Conservation (phyloP, 2,329 filamentous ascomycete species). For the Colletotrichum sp. region DNA sequence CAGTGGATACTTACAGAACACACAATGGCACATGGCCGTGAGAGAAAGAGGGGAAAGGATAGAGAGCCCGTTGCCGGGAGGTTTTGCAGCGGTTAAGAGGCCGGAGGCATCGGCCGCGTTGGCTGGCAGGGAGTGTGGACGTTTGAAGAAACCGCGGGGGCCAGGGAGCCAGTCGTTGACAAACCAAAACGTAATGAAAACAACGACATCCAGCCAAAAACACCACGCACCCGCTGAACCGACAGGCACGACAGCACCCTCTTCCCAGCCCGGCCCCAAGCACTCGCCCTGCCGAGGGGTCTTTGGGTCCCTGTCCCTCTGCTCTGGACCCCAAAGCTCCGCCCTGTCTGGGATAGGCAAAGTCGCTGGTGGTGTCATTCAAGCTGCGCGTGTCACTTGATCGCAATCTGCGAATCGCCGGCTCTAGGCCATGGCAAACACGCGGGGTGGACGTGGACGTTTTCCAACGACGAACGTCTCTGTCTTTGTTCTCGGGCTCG, state of each 20-base stretch:
- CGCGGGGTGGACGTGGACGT: background rate
- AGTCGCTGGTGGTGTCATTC: constrained; percentile 9
- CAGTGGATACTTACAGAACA: background rate
- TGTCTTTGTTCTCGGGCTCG: background rate
- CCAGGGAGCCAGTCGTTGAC: constrained; percentile 1
- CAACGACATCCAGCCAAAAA: constrained; percentile 15
- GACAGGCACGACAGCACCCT: background rate
- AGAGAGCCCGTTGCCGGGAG: background rate
- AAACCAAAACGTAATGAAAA: constrained; percentile 26
- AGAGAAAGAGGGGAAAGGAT: background rate
- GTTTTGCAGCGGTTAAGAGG: background rate
- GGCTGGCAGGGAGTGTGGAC: background rate
- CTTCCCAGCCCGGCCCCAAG: background rate
- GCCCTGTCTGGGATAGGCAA: constrained; percentile 11
- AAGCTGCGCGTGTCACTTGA: constrained; percentile 9
- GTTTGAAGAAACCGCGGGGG: background rate
- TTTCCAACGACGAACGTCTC: background rate
- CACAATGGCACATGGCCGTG: background rate
- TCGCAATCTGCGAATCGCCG: background rate
- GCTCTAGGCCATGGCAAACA: background rate
- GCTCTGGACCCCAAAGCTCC: background rate
- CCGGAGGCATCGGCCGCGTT: background rate
- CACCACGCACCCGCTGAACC: constrained; percentile 4
- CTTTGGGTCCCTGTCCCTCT: background rate
- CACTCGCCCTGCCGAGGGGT: background rate